Evolutionary conservation across 306 rosid species (phyloP), one percentile per base, ranked within the genome.

Genomic region (Prosopis cineraria): DNA sequence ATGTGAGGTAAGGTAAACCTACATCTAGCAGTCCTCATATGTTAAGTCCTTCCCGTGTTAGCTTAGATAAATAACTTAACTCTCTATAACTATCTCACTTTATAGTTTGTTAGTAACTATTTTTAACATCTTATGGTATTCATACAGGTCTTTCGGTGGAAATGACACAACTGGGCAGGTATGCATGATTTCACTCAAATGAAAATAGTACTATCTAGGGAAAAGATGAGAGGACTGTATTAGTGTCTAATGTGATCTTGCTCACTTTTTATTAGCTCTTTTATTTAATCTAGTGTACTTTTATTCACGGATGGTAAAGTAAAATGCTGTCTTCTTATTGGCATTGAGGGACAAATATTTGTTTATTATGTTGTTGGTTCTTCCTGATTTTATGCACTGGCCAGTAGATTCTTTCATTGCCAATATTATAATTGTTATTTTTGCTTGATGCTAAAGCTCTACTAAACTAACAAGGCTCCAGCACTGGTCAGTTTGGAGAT

Each of bases 91-190:
- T 50, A 31, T 16, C 58, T 29, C n/a, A 43, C 20, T 25, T 45
- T 27, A 16, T 40, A 7, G 34, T 68, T 64, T 8, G 43, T 67
- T 20, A 25, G 53, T 5, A 60, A 64, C 11, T 7, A 56, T 33
- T 74, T 81, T 80, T 88, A 66, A 88, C 80, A 73, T 81, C 31
- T 73, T 62, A 9, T 73, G 80, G 37, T 76, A 50, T 83, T 75
- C 66, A 24, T 88, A 73, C 89, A 95, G 99, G 85, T 84, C 63
- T 79, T 87, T 93, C 20, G 58, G 82, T 79, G 97, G 96, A 76
- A 91, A 78, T 48, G 99, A 92, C 73, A 81, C 90, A 77, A 79
- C 80, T 39, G 96, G 92, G 29, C 97, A 91, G 96, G 99, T 95
- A 85, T 33, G 55, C 77, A 3, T 71, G 44, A 71, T 75, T 87